Base-by-base conservation (phyloP, 306 rosid species). In the Citrullus mucosospermus region DNA sequence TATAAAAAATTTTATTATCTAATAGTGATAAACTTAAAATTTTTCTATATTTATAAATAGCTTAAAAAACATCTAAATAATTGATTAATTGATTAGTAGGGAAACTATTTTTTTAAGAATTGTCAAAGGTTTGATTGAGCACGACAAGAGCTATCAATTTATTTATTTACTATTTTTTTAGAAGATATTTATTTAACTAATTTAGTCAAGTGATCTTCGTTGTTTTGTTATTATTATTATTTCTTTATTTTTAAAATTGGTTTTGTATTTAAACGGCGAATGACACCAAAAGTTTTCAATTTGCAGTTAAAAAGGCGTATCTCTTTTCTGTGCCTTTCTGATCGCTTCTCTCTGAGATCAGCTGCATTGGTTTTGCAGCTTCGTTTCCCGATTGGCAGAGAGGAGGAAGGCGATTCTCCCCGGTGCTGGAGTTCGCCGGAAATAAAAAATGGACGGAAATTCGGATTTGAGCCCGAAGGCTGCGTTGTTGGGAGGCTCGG, bases 401-500 rank as follows among this genome's bases (percentile, higher is more conserved):
- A 30, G 8, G 77, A 17, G 59, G 44, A 32, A 8, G 22, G 43
- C 70, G 55, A n/a, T 4, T 69, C 1, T 46, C 36, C 3, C 34
- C 11, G 53, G 57, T 25, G 15, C 4, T 12, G 59, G 43, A 50
- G 25, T 20, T 50, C 44, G 6, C 59, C 43, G 16, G 61, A 51
- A 48, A 77, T 5, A 85, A 61, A 18, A 6, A 17, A 55, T 88
- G 91, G 86, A 70, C 1, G 82, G 50, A 10, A 34, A 71, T 17
- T 80, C 81, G 73, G 83, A 59, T 60, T 66, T 56, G 54, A 65
- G 30, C 39, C 77, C 53, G 14, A 83, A 80, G 20, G 1, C 83
- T n/a, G 66, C 86, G 80, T 69, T 88, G 25, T 8, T 87, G 22
- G 83, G 36, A 16, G 82, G 43, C 1, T 60, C 76, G 56, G 56